A percentile compares a stretch with the other conserved stretches of the same genome.
Evolutionary conservation across 2,329 filamentous ascomycete species (phyloP).

Genomic region (Cladobotryum mycophilum): DNA sequence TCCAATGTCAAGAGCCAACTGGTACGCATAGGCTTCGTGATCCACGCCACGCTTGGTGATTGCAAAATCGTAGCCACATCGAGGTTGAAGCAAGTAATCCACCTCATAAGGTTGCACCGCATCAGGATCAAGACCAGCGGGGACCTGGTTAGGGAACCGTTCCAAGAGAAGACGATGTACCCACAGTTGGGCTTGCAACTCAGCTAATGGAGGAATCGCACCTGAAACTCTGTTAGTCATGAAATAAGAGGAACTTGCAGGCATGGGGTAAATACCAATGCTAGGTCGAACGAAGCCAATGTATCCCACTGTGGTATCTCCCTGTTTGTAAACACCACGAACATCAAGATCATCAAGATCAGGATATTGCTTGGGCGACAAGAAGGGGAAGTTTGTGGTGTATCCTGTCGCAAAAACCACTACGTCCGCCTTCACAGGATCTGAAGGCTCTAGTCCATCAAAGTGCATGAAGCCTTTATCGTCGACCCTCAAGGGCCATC

Average conservation of each 20-base stretch:
- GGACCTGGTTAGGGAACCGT: conserved; percentile 18
- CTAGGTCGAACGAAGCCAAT: conserved; percentile 43
- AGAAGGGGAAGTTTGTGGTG: conserved; percentile 34
- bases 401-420: conserved; percentile 45
- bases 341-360: conserved; percentile 42
- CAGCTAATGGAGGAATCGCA: conserved; percentile 43
- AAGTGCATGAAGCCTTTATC: conserved; percentile 32
- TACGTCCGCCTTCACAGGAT: conserved; percentile 36
- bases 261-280: conserved; percentile 24
- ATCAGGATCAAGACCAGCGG: conserved; percentile 13
- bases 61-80: conserved; percentile 27
- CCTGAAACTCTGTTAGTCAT: conserved; percentile 16
- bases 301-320: conserved; percentile 35
- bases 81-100: conserved; percentile 34
- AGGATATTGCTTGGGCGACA: conserved; percentile 31
- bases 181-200: conserved; percentile 45
- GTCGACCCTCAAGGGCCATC: conserved; percentile 37
- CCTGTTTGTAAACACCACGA: conserved; percentile 44
- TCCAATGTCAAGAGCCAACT: conserved; percentile 42
- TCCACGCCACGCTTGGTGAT: conserved; percentile 37
- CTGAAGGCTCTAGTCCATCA: conserved; percentile 19
- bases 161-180: conserved; percentile 33
- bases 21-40: conserved; percentile 44
- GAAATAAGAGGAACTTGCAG: not conserved
- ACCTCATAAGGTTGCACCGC: conserved; percentile 29